phyloP scores from a whole-genome alignment of 2,329 filamentous ascomycete genomes.

The Chaetomium sp. region DNA sequence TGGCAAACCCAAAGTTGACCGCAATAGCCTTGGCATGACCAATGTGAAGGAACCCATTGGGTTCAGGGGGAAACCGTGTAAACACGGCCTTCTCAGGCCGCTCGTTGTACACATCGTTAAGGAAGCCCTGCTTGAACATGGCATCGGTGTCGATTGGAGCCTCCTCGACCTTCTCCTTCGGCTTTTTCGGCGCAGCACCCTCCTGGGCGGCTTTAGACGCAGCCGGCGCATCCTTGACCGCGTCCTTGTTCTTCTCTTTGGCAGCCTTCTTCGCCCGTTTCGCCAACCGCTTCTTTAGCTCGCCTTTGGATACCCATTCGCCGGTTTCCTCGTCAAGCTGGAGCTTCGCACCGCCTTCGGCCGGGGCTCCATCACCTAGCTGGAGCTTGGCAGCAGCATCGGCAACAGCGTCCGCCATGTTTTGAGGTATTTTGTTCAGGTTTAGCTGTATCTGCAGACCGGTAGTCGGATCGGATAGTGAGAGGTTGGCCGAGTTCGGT shows the following conservation, averaged over 20 bases:
- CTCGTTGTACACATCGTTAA: conserved; percentile 64
- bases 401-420: conserved; percentile 43
- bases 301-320: conserved; percentile 59
- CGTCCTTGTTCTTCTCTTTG: conserved; percentile 44
- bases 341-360: conserved; percentile 23
- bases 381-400: conserved; percentile 51
- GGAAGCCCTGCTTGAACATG: conserved; percentile 77
- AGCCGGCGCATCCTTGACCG: conserved; percentile 23
- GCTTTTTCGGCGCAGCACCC: conserved; percentile 23
- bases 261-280: conserved; percentile 54
- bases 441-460: neutral
- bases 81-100: conserved; percentile 55
- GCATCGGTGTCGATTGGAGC: conserved; percentile 48
- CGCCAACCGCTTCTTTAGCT: conserved; percentile 54
- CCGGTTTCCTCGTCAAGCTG: conserved; percentile 55
- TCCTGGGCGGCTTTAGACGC: conserved; percentile 29
- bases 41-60: conserved; percentile 90
- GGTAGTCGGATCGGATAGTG: neutral
- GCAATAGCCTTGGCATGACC: conserved; percentile 94
- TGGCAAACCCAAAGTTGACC: conserved; percentile 93
- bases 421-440: neutral
- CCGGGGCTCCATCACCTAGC: conserved; percentile 18
- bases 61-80: conserved; percentile 76
- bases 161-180: conserved; percentile 22
- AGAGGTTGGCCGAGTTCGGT: neutral